Evolutionary conservation across 208 protist genomes (phyloP).

Genomic region (Leishmania turanica): DNA sequence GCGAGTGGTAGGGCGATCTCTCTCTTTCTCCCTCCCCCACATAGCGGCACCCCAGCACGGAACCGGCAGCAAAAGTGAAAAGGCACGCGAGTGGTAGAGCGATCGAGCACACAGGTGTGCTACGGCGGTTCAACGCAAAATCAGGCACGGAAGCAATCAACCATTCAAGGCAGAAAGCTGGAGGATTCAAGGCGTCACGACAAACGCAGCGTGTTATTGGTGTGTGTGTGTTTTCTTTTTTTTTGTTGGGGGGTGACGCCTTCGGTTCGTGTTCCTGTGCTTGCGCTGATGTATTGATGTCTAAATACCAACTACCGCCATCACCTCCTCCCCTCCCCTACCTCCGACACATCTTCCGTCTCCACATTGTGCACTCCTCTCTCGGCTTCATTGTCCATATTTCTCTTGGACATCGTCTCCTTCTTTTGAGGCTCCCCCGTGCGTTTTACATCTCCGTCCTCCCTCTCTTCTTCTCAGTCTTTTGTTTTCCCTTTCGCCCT

Average conservation of each 20-base stretch:
- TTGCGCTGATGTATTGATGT: conserved; percentile 1
- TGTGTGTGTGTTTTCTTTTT: neutral
- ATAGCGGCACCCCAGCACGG: neutral
- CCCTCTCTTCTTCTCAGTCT: conserved; percentile 15
- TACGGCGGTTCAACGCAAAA: neutral
- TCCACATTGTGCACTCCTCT: neutral
- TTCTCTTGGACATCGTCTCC: neutral
- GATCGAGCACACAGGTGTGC: neutral
- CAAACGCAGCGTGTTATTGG: neutral
- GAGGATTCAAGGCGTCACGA: neutral
- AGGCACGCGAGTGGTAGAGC: neutral
- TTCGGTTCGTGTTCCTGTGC: conserved; percentile 6
- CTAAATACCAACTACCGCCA: neutral
- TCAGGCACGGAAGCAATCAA: neutral
- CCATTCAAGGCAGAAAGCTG: neutral
- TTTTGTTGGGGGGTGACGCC: neutral
- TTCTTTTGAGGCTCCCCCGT: neutral
- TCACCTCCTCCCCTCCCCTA: neutral
- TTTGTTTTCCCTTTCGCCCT: neutral
- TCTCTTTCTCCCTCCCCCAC: neutral
- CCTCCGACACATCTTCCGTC: neutral
- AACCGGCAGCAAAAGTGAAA: neutral
- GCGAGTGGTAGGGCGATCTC: neutral
- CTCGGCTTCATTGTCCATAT: neutral
- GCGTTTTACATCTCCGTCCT: neutral